Evolutionary conservation across 805 yeast genomes (phyloP).

Genomic region (Yamadazyma endophytica): DNA sequence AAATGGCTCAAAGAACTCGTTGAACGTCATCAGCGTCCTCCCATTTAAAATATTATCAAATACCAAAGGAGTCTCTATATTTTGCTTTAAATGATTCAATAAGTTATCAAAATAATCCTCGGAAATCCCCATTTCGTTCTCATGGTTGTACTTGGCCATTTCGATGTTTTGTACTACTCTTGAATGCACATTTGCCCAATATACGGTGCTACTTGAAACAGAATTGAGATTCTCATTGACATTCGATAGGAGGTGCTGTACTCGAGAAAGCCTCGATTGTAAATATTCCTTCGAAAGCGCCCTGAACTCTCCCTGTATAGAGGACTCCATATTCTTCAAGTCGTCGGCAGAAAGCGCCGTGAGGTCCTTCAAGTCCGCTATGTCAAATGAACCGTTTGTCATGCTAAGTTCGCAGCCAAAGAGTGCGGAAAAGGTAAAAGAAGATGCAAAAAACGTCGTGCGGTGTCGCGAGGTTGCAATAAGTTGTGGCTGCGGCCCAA

Average conservation of each 20-base stretch:
- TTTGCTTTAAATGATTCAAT: slow-evolving; percentile 22
- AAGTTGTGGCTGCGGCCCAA: too few relatives aligned
- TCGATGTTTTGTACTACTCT: slow-evolving; percentile 33
- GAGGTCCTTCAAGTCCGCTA: slow-evolving; percentile 2
- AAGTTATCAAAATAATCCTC: slow-evolving; percentile 25
- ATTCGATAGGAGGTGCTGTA: slow-evolving; percentile 5
- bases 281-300: slow-evolving; percentile 5
- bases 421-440: too few relatives aligned
- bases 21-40: slow-evolving; percentile 2
- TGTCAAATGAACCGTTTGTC: slow-evolving; percentile 2
- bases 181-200: slow-evolving; percentile 19
- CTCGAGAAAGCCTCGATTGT: slow-evolving; percentile 8
- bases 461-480: too few relatives aligned
- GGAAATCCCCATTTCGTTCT: slow-evolving; percentile 18
- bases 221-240: slow-evolving; percentile 6
- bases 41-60: slow-evolving; percentile 23
- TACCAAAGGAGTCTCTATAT: slow-evolving; percentile 30
- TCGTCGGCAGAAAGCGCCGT: slow-evolving; percentile 6
- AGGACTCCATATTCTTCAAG: slow-evolving; percentile 6
- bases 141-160: slow-evolving; percentile 27
- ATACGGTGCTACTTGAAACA: too few relatives aligned
- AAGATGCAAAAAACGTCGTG: too few relatives aligned
- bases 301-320: slow-evolving; percentile 9
- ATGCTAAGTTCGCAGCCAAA: too few relatives aligned
- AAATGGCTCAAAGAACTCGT: slow-evolving; percentile 5